Conservation (phyloP, 2,329 filamentous ascomycete genomes). For the Epichloe festucae region DNA sequence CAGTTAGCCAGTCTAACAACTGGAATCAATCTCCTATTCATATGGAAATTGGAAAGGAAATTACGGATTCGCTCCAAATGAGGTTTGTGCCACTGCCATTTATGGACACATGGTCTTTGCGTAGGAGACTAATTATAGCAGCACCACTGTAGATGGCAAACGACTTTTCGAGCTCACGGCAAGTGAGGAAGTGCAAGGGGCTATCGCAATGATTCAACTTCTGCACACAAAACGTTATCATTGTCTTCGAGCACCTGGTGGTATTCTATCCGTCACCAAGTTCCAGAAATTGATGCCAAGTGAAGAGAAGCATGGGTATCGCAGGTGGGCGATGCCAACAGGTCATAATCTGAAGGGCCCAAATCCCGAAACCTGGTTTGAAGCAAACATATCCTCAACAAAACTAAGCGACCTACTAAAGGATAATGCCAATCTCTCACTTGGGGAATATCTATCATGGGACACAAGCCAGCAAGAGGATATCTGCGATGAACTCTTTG, state of each 20-base stretch:
- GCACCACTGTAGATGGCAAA: conserved; percentile 8
- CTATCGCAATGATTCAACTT: conserved; percentile 11
- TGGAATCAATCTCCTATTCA: conserved; percentile 8
- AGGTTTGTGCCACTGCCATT: conserved; percentile 11
- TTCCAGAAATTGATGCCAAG: conserved; percentile 8
- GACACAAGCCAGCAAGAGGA: conserved; percentile 10
- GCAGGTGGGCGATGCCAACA: conserved; percentile 2
- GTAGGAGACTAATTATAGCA: conserved; percentile 2
- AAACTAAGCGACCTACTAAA: conserved; percentile 9
- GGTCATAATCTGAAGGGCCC: not conserved
- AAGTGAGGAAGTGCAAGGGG: not conserved
- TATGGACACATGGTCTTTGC: not conserved
- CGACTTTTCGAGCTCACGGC: conserved; percentile 9
- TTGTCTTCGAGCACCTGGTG: conserved; percentile 1
- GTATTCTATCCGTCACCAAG: conserved; percentile 14
- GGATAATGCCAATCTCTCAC: conserved; percentile 14
- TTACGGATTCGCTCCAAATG: conserved; percentile 13
- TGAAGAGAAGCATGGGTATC: not conserved
- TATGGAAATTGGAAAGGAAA: conserved; percentile 8
- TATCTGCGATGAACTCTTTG: conserved; percentile 15
- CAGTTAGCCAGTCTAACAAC: conserved; percentile 7
- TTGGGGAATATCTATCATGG: conserved; percentile 17
- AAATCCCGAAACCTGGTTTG: conserved; percentile 13
- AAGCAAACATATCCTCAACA: conserved; percentile 16
- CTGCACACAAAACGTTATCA: conserved; percentile 13